These are phyloP conservation scores for Fistulina hepatica DNA, from an alignment of 1,284 basidiomycete species.

Conservation along the genomic window DNA sequence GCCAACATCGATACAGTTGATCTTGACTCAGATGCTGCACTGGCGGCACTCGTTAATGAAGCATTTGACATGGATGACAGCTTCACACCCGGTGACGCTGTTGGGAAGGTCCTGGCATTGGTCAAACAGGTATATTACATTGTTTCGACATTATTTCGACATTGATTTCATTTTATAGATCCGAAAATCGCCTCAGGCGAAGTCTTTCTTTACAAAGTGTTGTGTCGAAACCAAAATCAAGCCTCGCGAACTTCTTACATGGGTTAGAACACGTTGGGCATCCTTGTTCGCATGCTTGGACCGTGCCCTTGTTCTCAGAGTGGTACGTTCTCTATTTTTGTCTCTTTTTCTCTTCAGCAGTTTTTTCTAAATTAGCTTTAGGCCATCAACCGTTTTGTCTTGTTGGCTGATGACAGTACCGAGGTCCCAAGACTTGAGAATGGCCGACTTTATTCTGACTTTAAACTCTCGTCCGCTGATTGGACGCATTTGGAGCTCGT, in stretches of 20 bases:
- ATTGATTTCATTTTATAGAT: conserved; percentile 13
- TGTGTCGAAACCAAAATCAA: conserved; percentile 12
- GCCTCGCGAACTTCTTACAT: conserved; percentile 16
- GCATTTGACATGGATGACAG: too few species aligned
- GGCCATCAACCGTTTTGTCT: conserved; percentile 19
- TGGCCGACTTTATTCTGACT: conserved; percentile 18
- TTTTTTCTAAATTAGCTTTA: too few species aligned
- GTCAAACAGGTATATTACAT: conserved; percentile 16
- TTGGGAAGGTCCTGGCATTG: conserved; percentile 19
- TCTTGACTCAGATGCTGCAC: too few species aligned
- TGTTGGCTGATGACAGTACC: conserved; percentile 16
- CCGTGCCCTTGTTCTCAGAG: conserved; percentile 10
- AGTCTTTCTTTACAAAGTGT: conserved; percentile 14
- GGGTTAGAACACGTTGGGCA: conserved; percentile 18
- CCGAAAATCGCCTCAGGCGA: conserved; percentile 18
- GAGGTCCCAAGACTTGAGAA: conserved; percentile 19
- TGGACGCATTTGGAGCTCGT: conserved; percentile 17
- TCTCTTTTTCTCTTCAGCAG: conserved; percentile 1
- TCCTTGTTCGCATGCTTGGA: conserved; percentile 17
- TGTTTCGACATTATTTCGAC: background rate
- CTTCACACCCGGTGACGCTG: conserved; percentile 16
- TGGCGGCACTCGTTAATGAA: too few species aligned
- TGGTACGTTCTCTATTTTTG: conserved; percentile 11
- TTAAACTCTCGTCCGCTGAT: conserved; percentile 10
- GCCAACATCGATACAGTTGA: too few species aligned